Percentiles rank a stretch among this genome's conserved stretches.
These are phyloP conservation scores for Scleroderma citrinum DNA, from an alignment of 768 basidiomycete genomes.

Conservation along the genomic window DNA sequence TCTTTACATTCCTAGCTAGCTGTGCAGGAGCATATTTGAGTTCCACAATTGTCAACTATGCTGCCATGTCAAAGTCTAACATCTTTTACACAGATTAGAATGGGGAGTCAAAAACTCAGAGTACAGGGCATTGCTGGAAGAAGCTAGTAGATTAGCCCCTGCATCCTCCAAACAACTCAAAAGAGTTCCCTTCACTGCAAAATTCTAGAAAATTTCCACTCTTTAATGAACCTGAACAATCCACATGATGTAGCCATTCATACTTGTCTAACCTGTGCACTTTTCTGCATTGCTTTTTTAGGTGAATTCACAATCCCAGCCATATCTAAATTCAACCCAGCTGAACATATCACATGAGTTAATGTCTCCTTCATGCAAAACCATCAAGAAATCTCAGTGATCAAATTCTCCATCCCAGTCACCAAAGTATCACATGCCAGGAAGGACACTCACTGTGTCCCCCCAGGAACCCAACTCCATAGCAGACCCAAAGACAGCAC, in stretches of 20 bases:
- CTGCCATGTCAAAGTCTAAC: slow-evolving; percentile 39
- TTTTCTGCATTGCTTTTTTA: slow-evolving; percentile 24
- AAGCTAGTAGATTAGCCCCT: not conserved
- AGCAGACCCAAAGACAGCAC: not conserved
- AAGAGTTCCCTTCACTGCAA: slow-evolving; percentile 25
- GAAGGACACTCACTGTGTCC: not conserved
- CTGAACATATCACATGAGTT: not conserved
- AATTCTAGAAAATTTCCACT: not conserved
- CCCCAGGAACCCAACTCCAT: not conserved
- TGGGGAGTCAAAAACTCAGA: too few species aligned
- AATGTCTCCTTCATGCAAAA: not conserved
- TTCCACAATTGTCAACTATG: slow-evolving; percentile 32
- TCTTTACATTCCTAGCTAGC: too few species aligned
- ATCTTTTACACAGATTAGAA: slow-evolving; percentile 29
- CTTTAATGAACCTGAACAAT: slow-evolving; percentile 17
- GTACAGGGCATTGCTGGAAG: not conserved
- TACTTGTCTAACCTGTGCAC: slow-evolving; percentile 33
- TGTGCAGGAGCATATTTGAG: slow-evolving; percentile 30
- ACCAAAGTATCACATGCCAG: not conserved
- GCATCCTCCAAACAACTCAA: slow-evolving; percentile 22
- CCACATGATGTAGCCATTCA: slow-evolving; percentile 32
- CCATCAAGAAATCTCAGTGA: not conserved
- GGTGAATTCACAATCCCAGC: too few species aligned
- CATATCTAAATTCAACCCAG: too few species aligned
- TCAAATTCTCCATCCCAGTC: not conserved